Percentiles rank a stretch among this genome's conserved stretches.
phyloP scores from a whole-genome alignment of 2,329 filamentous ascomycete genomes.

The Diaporthe vexans region DNA sequence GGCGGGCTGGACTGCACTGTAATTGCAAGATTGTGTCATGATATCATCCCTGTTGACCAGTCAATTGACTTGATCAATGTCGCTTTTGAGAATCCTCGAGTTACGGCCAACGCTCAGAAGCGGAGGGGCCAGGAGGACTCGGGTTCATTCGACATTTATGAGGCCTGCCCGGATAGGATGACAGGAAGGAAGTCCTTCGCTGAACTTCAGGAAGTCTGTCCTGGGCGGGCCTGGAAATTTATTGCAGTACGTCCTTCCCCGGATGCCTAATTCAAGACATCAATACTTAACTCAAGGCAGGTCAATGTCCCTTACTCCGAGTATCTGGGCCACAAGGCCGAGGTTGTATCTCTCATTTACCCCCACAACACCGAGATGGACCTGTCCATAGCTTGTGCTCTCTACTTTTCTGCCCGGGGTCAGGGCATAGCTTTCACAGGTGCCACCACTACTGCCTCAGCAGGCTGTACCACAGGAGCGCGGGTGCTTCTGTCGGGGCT shows the following conservation, averaged over 20 bases:
- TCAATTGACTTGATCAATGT: constrained; percentile 93
- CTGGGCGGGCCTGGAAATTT: constrained; percentile 83
- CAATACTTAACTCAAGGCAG: constrained; percentile 50
- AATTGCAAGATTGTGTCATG: constrained; percentile 83
- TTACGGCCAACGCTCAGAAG: constrained; percentile 68
- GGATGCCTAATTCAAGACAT: constrained; percentile 31
- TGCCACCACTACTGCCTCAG: constrained; percentile 41
- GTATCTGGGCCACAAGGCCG: constrained; percentile 75
- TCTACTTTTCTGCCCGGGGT: constrained; percentile 95
- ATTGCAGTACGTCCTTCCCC: constrained; percentile 69
- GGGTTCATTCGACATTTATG: constrained; percentile 67
- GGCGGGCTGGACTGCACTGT: constrained; percentile 95
- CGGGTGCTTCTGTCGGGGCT: constrained; percentile 92
- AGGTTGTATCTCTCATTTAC: constrained; percentile 83
- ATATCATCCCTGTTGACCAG: constrained; percentile 77
- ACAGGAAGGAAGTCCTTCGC: constrained; percentile 85
- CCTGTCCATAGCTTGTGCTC: constrained; percentile 89
- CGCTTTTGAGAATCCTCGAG: constrained; percentile 93
- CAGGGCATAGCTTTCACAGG: constrained; percentile 62
- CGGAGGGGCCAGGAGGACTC: constrained; percentile 46
- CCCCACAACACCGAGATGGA: constrained; percentile 99
- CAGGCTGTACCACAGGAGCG: constrained; percentile 75
- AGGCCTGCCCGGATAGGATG: constrained; percentile 89
- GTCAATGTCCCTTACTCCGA: constrained; percentile 88
- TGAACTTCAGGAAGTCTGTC: constrained; percentile 81